Percentiles rank a stretch among this genome's conserved stretches.
Conservation (phyloP, 768 basidiomycete species). For the Boletus reticuloceps region DNA sequence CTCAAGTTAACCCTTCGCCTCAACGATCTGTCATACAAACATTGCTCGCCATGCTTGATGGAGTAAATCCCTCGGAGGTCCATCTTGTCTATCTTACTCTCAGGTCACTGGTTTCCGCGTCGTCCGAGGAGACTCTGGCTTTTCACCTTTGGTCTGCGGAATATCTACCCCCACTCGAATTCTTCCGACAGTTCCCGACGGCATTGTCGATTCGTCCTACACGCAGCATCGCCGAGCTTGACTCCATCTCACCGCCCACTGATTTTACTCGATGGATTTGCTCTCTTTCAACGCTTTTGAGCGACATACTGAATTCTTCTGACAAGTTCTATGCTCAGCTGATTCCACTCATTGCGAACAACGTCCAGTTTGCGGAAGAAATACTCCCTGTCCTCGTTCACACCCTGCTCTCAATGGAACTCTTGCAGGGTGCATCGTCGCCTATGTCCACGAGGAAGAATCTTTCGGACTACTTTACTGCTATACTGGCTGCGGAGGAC, state of each 20-base stretch:
- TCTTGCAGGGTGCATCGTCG: slow-evolving; percentile 4
- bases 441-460: slow-evolving; percentile 12
- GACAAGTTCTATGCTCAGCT: slow-evolving; percentile 73
- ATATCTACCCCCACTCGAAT: slow-evolving; percentile 44
- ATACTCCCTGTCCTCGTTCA: slow-evolving; percentile 78
- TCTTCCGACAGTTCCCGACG: slow-evolving; percentile 47
- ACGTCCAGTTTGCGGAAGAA: slow-evolving; percentile 58
- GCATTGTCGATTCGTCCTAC: slow-evolving; percentile 29
- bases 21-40: slow-evolving; percentile 51
- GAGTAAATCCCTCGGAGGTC: slow-evolving; percentile 45
- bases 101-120: slow-evolving; percentile 49
- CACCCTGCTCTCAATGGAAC: slow-evolving; percentile 46
- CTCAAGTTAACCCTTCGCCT: slow-evolving; percentile 29
- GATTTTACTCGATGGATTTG: slow-evolving; percentile 67
- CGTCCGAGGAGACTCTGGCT: slow-evolving; percentile 29
- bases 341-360: slow-evolving; percentile 50
- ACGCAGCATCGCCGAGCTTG: slow-evolving; percentile 37
- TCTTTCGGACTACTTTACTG: slow-evolving; percentile 23
- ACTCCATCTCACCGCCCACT: slow-evolving; percentile 33
- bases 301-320: slow-evolving; percentile 50
- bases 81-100: slow-evolving; percentile 64
- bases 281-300: slow-evolving; percentile 52
- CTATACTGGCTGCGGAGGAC: slow-evolving; percentile 27
- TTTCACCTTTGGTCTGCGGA: slow-evolving; percentile 37
- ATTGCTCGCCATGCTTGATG: slow-evolving; percentile 59